Base-by-base conservation (phyloP, 805 yeast species). In the Torulaspora quercuum region DNA sequence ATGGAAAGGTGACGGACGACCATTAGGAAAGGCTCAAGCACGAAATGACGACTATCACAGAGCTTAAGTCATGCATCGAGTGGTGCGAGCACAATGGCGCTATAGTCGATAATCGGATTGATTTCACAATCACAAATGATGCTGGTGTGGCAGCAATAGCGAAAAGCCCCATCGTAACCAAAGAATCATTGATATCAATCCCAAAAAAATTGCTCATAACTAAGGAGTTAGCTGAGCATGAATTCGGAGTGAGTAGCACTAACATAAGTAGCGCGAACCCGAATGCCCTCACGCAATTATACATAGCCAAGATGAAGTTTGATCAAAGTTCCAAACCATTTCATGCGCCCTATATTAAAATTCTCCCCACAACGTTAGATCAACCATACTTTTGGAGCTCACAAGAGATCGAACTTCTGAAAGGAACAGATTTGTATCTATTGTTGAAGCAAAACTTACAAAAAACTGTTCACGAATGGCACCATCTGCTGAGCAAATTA, bases 361-460 rank as follows among this genome's bases (percentile, higher is more conserved):
- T 64, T 9, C 55, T 80, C 12, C 82, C 86, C 2, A 22, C 58
- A 4, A 61, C 65, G 5, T 67, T 76, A 13, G 69, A 70, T n/a
- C 67, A 79, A 7, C 95, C 96, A 1, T 72, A 74, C 35, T 76
- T 75, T 46, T 88, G 89, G 87, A 63, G 63, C 20, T 53, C 67
- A 0, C 63, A 61, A 2, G 84, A 81, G 27, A 65, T 74, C 36
- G 55, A 61, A 4, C 52, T 69, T 21, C 55, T 88, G 7, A 64
- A 69, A 27, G 89, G 89, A 0, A 81, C 95, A 0, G 89, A 87
- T 54, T 67, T 85, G 16, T 73, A 71, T n/a, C 63, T 70, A 27
- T 69, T 80, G 2, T 55, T 81, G 21, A 67, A 69, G 14, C 68
- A 68, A n/a, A 70, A 72, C 27, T 53, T 76, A 19, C 54, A 51